phyloP scores from a whole-genome alignment of 2,329 filamentous ascomycete species.

The Colletotrichum euphorbiae region DNA sequence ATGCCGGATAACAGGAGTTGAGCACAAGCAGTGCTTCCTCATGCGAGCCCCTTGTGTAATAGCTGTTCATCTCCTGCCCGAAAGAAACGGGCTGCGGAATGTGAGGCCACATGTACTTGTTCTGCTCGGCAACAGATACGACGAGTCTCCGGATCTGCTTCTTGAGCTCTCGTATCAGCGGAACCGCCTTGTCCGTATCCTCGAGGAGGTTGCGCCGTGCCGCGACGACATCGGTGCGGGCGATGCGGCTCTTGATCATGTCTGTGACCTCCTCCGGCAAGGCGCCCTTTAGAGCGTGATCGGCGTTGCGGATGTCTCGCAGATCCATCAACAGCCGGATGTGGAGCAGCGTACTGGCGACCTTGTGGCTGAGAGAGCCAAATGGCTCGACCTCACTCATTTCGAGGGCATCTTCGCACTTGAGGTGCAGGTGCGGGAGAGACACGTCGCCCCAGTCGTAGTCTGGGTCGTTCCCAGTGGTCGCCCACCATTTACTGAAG shows the following conservation, averaged over 20 bases:
- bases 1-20: neutral
- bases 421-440: slow-evolving; percentile 42
- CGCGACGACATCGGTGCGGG: slow-evolving; percentile 3
- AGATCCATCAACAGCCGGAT: slow-evolving; percentile 46
- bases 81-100: neutral
- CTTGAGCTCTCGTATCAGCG: neutral
- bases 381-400: slow-evolving; percentile 5
- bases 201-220: slow-evolving; percentile 3
- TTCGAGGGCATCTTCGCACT: slow-evolving; percentile 43
- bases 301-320: slow-evolving; percentile 39
- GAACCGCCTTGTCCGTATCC: neutral
- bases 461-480: slow-evolving; percentile 21
- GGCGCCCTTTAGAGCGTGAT: neutral
- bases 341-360: slow-evolving; percentile 43
- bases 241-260: neutral
- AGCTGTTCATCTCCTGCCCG: neutral
- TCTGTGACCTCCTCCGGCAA: slow-evolving; percentile 1
- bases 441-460: slow-evolving; percentile 42
- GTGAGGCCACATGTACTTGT: neutral
- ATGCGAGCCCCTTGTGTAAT: neutral
- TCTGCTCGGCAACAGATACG: neutral
- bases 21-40: neutral
- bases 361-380: slow-evolving; percentile 29
- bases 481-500: slow-evolving; percentile 52
- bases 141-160: slow-evolving; percentile 6